Conservation (phyloP, 2,329 filamentous ascomycete genomes). For the Cladophialophora exuberans region DNA sequence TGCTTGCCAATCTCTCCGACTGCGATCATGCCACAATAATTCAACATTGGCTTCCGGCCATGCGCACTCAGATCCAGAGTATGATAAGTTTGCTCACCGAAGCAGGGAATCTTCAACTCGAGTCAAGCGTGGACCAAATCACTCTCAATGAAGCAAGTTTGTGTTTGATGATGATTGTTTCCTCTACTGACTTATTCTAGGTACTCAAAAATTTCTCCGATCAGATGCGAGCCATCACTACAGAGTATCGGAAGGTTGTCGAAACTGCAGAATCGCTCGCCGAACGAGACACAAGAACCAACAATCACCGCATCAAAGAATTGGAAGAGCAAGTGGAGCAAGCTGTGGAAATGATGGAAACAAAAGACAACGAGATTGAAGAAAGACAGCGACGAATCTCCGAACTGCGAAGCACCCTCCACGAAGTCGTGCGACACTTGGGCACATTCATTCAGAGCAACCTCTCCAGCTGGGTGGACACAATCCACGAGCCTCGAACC, state of each 20-base stretch:
- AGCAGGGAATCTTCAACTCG: conserved; percentile 16
- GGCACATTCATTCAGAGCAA: conserved; percentile 27
- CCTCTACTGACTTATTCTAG: conserved; percentile 16
- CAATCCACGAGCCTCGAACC: conserved; percentile 20
- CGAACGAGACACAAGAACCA: conserved; percentile 21
- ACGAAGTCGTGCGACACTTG: conserved; percentile 22
- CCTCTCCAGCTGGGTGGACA: conserved; percentile 12
- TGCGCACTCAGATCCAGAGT: conserved; percentile 20
- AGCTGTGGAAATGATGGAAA: conserved; percentile 12
- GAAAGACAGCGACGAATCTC: conserved; percentile 17
- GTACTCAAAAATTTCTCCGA: conserved; percentile 19
- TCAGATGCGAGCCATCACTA: conserved; percentile 21
- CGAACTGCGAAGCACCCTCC: conserved; percentile 23
- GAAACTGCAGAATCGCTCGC: conserved; percentile 28
- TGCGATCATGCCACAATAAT: conserved; percentile 13
- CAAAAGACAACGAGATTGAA: conserved; percentile 22
- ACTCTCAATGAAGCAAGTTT: conserved; percentile 13
- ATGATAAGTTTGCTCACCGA: conserved; percentile 24
- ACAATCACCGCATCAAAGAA: conserved; percentile 20
- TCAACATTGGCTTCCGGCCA: conserved; percentile 27
- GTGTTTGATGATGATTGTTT: background rate
- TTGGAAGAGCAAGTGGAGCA: conserved; percentile 21
- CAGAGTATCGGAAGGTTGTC: conserved; percentile 22
- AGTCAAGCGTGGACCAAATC: conserved; percentile 18
- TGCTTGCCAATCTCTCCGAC: conserved; percentile 21